phyloP scores from a whole-genome alignment of 805 yeast genomes.

The Ogataea parapolymorpha region DNA sequence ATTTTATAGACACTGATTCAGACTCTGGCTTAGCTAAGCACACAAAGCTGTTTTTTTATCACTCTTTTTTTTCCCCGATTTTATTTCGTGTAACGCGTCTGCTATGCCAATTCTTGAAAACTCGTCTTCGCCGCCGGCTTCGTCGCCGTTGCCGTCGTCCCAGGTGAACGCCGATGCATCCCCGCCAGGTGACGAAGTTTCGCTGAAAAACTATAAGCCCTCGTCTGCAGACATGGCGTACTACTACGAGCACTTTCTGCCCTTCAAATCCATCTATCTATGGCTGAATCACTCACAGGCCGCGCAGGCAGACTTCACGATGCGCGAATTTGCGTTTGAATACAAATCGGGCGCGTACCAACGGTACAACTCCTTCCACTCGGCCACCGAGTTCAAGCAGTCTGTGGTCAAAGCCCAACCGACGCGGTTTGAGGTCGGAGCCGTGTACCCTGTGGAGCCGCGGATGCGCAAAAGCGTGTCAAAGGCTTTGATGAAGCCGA shows the following conservation, averaged over 20 bases:
- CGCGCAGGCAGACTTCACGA: conserved; percentile 71
- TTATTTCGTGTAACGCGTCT: conserved; percentile 11
- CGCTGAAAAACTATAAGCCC: conserved; percentile 25
- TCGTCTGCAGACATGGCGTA: conserved; percentile 64
- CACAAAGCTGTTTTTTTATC: neutral
- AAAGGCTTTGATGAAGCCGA: conserved; percentile 73
- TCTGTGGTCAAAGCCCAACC: conserved; percentile 75
- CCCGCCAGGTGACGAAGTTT: conserved; percentile 9
- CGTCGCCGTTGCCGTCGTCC: conserved; percentile 23
- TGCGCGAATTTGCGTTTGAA: conserved; percentile 93
- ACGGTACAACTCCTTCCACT: conserved; percentile 75
- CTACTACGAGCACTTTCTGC: conserved; percentile 68
- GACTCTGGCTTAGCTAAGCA: conserved; percentile 4
- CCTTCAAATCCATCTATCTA: conserved; percentile 73
- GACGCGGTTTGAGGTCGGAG: conserved; percentile 92
- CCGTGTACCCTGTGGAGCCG: conserved; percentile 87
- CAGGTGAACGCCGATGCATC: conserved; percentile 17
- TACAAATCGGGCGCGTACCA: conserved; percentile 83
- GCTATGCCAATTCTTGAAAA: conserved; percentile 8
- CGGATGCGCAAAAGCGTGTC: conserved; percentile 74
- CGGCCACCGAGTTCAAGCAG: conserved; percentile 70
- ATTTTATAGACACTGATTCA: conserved; percentile 4
- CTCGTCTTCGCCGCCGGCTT: conserved; percentile 9
- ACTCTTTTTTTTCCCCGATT: neutral
- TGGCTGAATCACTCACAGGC: conserved; percentile 88